Evolutionary conservation across 2,329 filamentous ascomycete species (phyloP).

Genomic region (Botryosphaeria agaves): DNA sequence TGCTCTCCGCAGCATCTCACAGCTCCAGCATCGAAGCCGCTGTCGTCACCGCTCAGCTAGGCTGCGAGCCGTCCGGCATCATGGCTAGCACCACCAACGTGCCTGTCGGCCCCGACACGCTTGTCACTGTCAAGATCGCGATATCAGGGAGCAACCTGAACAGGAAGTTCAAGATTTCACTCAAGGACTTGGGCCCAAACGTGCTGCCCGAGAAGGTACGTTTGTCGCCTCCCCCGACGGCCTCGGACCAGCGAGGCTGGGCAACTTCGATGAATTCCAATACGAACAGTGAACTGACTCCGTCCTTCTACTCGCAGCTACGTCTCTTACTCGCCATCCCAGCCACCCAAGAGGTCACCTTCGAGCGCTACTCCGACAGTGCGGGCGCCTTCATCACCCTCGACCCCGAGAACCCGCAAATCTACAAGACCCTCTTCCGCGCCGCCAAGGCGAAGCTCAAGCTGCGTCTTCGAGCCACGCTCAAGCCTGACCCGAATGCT

Average conservation of each 20-base stretch:
- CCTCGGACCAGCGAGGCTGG: conserved; percentile 1
- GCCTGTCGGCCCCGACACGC: conserved; percentile 45
- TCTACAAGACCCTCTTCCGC: conserved; percentile 94
- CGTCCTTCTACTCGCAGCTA: conserved; percentile 34
- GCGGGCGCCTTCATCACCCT: conserved; percentile 65
- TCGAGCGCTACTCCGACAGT: conserved; percentile 94
- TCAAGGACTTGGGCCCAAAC: conserved; percentile 62
- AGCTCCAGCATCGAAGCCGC: no score
- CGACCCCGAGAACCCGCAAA: conserved; percentile 56
- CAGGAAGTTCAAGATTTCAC: conserved; percentile 74
- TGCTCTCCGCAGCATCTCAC: no score
- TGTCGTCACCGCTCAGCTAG: no score
- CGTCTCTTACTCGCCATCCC: conserved; percentile 50
- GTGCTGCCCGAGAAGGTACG: conserved; percentile 73
- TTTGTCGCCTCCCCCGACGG: conserved; percentile 10
- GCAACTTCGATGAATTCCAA: not conserved
- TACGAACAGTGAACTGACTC: conserved; percentile 1
- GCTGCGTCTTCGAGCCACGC: conserved; percentile 66
- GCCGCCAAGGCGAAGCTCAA: conserved; percentile 97
- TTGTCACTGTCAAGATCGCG: conserved; percentile 73
- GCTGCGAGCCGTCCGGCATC: no score
- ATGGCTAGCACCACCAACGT: conserved; percentile 21
- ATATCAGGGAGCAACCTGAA: conserved; percentile 58
- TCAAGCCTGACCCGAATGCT: conserved; percentile 11
- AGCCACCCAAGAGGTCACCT: conserved; percentile 41